Base-by-base conservation (phyloP, 2,329 filamentous ascomycete species). In the Purpureocillium lavendulum region DNA sequence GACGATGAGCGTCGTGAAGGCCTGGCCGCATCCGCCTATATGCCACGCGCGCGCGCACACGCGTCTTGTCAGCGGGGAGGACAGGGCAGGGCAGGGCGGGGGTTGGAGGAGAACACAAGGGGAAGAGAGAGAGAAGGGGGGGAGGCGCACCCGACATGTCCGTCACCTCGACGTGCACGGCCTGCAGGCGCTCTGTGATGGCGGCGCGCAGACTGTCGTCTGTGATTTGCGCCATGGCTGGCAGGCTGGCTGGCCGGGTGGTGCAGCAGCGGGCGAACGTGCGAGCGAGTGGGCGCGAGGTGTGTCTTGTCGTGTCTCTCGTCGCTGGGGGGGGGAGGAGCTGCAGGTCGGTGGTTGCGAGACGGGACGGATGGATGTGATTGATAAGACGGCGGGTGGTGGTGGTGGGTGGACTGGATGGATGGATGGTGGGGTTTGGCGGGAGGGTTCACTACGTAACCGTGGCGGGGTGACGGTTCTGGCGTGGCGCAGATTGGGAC, bases 91-190 rank as follows among this genome's bases (percentile, higher is more conserved):
- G 8, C 16, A 15, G 9, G 5, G 37, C 36, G 35, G 43, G 44
- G 39, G 41, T 29, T 29, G 37, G n/a, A n/a, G n/a, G n/a, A n/a
- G n/a, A n/a, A n/a, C n/a, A n/a, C n/a, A n/a, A n/a, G n/a, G n/a
- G n/a, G n/a, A n/a, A n/a, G n/a, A n/a, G n/a, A n/a, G n/a, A n/a
- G n/a, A n/a, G n/a, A n/a, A n/a, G n/a, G n/a, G n/a, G n/a, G 34
- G 36, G 5, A 24, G 15, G 58, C 69, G 43, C 75, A 94, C 89
- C 90, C 48, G 88, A 95, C 71, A 94, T 80, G 65, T 97, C 90
- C 48, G 86, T 84, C 51, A 96, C 87, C 54, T 92, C 82, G 47
- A 95, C 87, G 65, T 94, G 77, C 21, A 73, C 71, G 16, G 88
- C 87, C 41, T 78, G 72, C 40, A 96, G 70, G 48, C 80, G 78